Evolutionary conservation across 345 rosid species (phyloP), one percentile per base, ranked within the genome.

Genomic region (Aquilaria malaccensis): DNA sequence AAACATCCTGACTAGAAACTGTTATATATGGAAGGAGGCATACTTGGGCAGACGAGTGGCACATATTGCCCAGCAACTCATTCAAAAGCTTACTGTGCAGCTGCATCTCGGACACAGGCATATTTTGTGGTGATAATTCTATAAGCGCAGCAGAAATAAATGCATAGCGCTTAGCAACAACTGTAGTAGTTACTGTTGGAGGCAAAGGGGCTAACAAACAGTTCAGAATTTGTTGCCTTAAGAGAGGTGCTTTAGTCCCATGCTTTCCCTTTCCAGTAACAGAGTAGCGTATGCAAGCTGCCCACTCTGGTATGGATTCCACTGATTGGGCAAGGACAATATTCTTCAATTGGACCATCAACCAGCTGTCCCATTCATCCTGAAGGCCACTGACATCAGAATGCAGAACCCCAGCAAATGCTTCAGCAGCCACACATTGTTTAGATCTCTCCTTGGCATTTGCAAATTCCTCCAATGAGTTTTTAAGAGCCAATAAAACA

Each of bases 381-480:
- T 64, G 60, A 73, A 94, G 85, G 64, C 97, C 99, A 65, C 82
- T 71, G 22, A 94, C 79, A 80, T 94, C 97, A 70, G 96, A 85
- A 70, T 94, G 99, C 73, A 94, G 74, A 59, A 85, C 63, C 57
- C 99, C 99, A 56, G 97, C 99, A 33, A 94, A 84, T 53, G 95
- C 95, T 84, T 94, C 97, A 62, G 97, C 92, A 60, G 97, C 99
- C 78, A 90, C 99, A 66, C 99, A 94, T 74, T 94, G 99, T 77
- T 90, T 94, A 46, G 99, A 75, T 75, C 96, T 87, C 83, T 94
- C 99, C 76, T 84, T 90, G 60, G 97, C 91, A 62, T 74, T 78
- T 65, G 81, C 81, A 78, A 85, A 94, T 74, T 88, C 97, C 79
- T 84, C 90, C 74, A 94, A 62, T 55, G 96, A 64, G 68, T 72